Evolutionary conservation across 2,329 filamentous ascomycete species (phyloP).

Genomic region (Aspergillus thermomutatus): DNA sequence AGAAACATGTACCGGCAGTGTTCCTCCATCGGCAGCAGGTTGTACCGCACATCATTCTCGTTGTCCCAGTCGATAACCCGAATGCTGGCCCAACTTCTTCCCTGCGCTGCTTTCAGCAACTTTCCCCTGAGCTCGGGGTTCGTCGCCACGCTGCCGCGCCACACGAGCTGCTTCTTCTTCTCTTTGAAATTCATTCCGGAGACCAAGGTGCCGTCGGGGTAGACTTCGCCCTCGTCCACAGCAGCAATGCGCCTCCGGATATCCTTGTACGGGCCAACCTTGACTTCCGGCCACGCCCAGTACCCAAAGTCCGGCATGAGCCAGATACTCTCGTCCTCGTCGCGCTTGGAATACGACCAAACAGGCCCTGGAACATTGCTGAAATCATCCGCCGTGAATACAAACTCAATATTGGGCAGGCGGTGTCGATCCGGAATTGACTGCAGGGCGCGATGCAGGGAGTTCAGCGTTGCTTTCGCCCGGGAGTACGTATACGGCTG

Average conservation of each 20-base stretch:
- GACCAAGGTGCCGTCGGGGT: slow-evolving; percentile 14
- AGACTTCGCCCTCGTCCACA: slow-evolving; percentile 31
- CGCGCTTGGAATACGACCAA: slow-evolving; percentile 44
- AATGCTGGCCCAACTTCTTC: slow-evolving; percentile 48
- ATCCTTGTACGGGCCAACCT: slow-evolving; percentile 44
- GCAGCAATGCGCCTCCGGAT: slow-evolving; percentile 37
- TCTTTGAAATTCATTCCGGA: slow-evolving; percentile 24
- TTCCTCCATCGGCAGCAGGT: slow-evolving; percentile 50
- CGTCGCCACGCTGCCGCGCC: slow-evolving; percentile 45
- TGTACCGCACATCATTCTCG: slow-evolving; percentile 35
- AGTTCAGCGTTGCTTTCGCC: slow-evolving; percentile 44
- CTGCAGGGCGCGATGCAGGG: slow-evolving; percentile 48
- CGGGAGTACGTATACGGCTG: slow-evolving; percentile 35
- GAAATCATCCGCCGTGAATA: slow-evolving; percentile 47
- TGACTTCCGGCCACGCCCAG: slow-evolving; percentile 52
- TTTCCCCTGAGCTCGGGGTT: slow-evolving; percentile 37
- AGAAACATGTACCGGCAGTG: slow-evolving; percentile 56
- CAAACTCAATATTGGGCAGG: slow-evolving; percentile 50
- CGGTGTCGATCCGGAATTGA: slow-evolving; percentile 35
- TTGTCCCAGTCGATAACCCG: slow-evolving; percentile 41
- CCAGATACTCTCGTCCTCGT: slow-evolving; percentile 43
- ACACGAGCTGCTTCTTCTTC: slow-evolving; percentile 48
- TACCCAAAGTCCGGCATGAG: slow-evolving; percentile 55
- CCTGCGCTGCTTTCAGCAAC: slow-evolving; percentile 36
- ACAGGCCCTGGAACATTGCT: slow-evolving; percentile 32